Base-by-base conservation (phyloP, 2,329 filamentous ascomycete genomes). In the Cladobotryum protrusum region DNA sequence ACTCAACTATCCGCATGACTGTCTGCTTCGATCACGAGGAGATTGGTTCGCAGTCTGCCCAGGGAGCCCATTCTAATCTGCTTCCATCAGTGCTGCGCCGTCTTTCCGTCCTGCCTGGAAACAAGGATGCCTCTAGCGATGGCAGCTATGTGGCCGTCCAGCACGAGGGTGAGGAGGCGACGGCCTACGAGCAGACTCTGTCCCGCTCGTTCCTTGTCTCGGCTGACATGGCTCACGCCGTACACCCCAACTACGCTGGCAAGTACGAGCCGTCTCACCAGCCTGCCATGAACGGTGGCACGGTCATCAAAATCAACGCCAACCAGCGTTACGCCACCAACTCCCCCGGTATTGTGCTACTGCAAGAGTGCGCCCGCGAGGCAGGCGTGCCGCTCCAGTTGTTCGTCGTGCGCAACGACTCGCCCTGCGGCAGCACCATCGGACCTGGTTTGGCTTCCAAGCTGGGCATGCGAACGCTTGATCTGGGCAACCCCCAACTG, bases 21-120 rank as follows among this genome's bases (percentile, higher is more conserved):
- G 86, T 90, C 34, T 88, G 92, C 69, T 99, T 99, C 67, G 93
- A 99, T 66, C 91, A 99, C 71, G 93, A 99, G 70, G 93, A 99
- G 67, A 93, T 99, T 62, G 93, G 93, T 48, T 95, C 89, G 54
- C 84, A 81, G 51, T 95, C 90, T 3, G 91, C 92, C 5, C 93
- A 99, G 63, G 93, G 93, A 54, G 93, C 93, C 15, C 84, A 95
- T 70, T 96, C 89, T 4, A 96, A 96, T 70, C 78, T 96, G 51
- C 79, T 99, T 15, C 92, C 93, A 2, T 81, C 89, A 19, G 85
- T 97, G 43, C 79, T 97, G 48, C 86, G 88, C 54, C 87, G 93
- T 48, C 79, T 99, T 15, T 93, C 89, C 1, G 86, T 89, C 32
- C 76, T 96, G 32, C 86, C 87, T 4, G 77, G 81, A 19, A 74